phyloP scores from a whole-genome alignment of 2,329 filamentous ascomycete species.

The Fusarium sambucinum region DNA sequence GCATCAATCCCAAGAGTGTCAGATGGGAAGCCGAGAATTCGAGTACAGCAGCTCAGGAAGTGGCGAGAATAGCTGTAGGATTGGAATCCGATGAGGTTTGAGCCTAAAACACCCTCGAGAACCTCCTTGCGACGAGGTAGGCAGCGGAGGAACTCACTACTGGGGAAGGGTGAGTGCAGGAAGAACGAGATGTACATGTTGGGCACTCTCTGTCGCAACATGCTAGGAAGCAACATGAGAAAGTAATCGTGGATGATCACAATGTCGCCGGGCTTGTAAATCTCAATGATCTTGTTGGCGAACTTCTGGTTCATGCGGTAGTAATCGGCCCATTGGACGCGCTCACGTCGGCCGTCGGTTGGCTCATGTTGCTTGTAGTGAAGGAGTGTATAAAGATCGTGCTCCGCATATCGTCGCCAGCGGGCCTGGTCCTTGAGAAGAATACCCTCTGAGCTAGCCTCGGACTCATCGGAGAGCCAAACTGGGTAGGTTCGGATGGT shows the following conservation, averaged over 20 bases:
- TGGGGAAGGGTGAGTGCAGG: slow-evolving; percentile 93
- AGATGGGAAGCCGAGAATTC: slow-evolving; percentile 90
- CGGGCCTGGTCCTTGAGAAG: slow-evolving; percentile 83
- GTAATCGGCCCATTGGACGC: slow-evolving; percentile 91
- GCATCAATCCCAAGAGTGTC: slow-evolving; percentile 87
- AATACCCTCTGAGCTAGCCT: slow-evolving; percentile 75
- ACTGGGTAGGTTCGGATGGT: slow-evolving; percentile 86
- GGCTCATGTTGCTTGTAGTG: slow-evolving; percentile 97
- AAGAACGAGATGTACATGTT: slow-evolving; percentile 96
- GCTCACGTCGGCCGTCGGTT: slow-evolving; percentile 83
- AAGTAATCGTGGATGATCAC: slow-evolving; percentile 96
- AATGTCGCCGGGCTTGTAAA: slow-evolving; percentile 93
- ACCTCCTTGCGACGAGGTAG: slow-evolving; percentile 90
- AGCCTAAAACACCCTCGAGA: slow-evolving; percentile 87
- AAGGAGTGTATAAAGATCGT: slow-evolving; percentile 91
- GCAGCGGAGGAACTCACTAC: slow-evolving; percentile 93
- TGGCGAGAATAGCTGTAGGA: slow-evolving; percentile 95
- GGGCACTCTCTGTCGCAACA: slow-evolving; percentile 86
- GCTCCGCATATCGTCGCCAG: slow-evolving; percentile 92
- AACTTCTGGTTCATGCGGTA: slow-evolving; percentile 93
- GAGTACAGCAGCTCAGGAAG: slow-evolving; percentile 93
- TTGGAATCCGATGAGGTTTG: slow-evolving; percentile 95
- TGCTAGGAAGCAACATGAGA: slow-evolving; percentile 86
- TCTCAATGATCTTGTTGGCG: slow-evolving; percentile 86
- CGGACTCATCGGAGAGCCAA: slow-evolving; percentile 85